Percentiles rank a stretch among this genome's conserved stretches.
These are phyloP conservation scores for Ogataea kodamae DNA, from an alignment of 805 yeast genomes.

Conservation along the genomic window DNA sequence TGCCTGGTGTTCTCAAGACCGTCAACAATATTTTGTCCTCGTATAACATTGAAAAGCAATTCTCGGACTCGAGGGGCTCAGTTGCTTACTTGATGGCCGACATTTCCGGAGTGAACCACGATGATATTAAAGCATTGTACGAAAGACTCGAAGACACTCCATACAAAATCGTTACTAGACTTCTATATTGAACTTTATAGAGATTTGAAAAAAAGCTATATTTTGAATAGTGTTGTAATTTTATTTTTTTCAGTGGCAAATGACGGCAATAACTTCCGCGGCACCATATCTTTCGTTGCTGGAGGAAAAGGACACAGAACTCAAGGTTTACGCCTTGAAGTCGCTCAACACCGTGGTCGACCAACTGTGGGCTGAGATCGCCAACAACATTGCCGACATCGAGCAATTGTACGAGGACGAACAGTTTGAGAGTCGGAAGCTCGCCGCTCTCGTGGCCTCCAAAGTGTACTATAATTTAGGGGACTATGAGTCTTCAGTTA, in stretches of 20 bases:
- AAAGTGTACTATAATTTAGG: conserved; percentile 90
- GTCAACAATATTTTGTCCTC: conserved; percentile 93
- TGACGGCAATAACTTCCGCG: conserved; percentile 59
- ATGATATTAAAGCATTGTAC: conserved; percentile 80
- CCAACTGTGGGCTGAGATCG: conserved; percentile 95
- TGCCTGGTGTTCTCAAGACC: conserved; percentile 97
- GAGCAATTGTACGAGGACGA: conserved; percentile 90
- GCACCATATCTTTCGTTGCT: conserved; percentile 89
- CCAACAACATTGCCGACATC: conserved; percentile 81
- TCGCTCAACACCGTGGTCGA: conserved; percentile 81
- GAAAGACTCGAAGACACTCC: conserved; percentile 86
- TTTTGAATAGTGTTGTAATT: conserved; percentile 3
- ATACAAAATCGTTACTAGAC: conserved; percentile 85
- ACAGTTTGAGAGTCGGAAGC: conserved; percentile 58
- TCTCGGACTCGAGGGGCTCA: conserved; percentile 93
- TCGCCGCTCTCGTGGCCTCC: conserved; percentile 91
- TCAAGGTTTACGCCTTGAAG: conserved; percentile 80
- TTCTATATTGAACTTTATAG: conserved; percentile 57
- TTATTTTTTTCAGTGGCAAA: conserved; percentile 16
- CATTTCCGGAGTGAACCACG: conserved; percentile 76
- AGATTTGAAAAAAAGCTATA: conserved; percentile 2
- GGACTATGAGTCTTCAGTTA: conserved; percentile 87
- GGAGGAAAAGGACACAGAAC: conserved; percentile 71
- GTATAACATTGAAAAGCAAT: conserved; percentile 97
- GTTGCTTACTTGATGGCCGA: conserved; percentile 98